Base-by-base conservation (phyloP, 345 rosid species). In the Eucalyptus decipiens region DNA sequence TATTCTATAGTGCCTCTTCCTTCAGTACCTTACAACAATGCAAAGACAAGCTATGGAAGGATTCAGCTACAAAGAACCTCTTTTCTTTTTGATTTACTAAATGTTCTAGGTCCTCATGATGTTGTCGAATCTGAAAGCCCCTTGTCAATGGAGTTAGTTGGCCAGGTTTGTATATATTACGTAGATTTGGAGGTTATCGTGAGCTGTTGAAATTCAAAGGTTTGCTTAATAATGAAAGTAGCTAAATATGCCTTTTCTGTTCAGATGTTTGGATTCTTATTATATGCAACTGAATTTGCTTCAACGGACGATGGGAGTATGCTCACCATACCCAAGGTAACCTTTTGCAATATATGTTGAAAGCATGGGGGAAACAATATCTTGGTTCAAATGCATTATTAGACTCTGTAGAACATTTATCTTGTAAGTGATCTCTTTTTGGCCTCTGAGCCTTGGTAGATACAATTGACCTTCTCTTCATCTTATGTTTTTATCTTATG, bases 221-320 rank as follows among this genome's bases (percentile, higher is more conserved):
- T 21, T 37, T 76, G 47, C 47, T 76, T 51, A 15, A 34, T 86
- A 86, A 11, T 51, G 65, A 40, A 76, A 76, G 83, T 76, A 76
- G 30, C 83, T 76, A 76, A 69, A 40, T 76, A 76, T 37, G 80
- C 30, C 81, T 88, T 42, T 28, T 54, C 34, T 88, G 87, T 90
- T 69, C 94, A 97, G 99, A 96, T 95, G 98, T 96, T 95, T 67
- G 99, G 99, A 81, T 96, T 96, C 92, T 90, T 96, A 86, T 81
- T 96, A 52, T 97, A 97, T 92, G 94, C 91, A 89, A 93, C 97
- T 21, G 88, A 95, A 50, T 96, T 93, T 92, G 69, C 91, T 16
- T 86, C 93, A 30, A 92, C 88, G 80, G 91, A 92, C 80, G 92
- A 90, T 89, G 94, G 95, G 88, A 94, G 91, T 90, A 88, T 89